A percentile compares a stretch with the other conserved stretches of the same genome.
Evolutionary conservation across 169 alveolate genomes (phyloP).

Genomic region (Plasmodium vivax): DNA sequence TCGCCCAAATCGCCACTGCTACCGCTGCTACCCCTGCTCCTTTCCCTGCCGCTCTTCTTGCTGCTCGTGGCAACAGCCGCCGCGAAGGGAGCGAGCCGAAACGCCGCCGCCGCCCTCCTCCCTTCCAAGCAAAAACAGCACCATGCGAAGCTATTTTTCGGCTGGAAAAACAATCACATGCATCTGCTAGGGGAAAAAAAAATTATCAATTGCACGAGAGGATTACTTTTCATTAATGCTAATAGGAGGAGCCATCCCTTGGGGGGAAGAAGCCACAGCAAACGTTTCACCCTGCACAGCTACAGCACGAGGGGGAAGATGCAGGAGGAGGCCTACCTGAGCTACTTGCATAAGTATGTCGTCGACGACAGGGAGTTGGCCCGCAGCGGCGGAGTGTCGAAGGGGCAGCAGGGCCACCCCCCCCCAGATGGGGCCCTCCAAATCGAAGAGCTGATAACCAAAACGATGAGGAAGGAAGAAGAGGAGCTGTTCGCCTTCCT

Average conservation of each 20-base stretch:
- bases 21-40: not conserved
- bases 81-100: not conserved
- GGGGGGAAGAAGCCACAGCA: not conserved
- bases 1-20: too few relatives aligned
- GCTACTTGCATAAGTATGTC: constrained; percentile 28
- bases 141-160: not conserved
- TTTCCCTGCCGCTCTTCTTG: not conserved
- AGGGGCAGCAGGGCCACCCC: not conserved
- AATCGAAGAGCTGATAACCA: constrained; percentile 16
- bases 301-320: not conserved
- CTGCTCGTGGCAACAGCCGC: not conserved
- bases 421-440: not conserved
- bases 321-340: constrained; percentile 15
- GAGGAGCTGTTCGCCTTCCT: constrained; percentile 43
- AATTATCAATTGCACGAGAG: not conserved
- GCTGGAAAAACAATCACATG: not conserved
- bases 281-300: not conserved
- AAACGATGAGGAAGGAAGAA: constrained; percentile 32
- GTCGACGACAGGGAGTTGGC: not conserved
- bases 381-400: not conserved
- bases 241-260: not conserved
- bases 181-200: constrained; percentile 4
- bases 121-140: not conserved
- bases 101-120: not conserved
- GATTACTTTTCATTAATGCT: not conserved